Evolutionary conservation across 116 monocot species (phyloP).

Genomic region (Posidonia oceanica): DNA sequence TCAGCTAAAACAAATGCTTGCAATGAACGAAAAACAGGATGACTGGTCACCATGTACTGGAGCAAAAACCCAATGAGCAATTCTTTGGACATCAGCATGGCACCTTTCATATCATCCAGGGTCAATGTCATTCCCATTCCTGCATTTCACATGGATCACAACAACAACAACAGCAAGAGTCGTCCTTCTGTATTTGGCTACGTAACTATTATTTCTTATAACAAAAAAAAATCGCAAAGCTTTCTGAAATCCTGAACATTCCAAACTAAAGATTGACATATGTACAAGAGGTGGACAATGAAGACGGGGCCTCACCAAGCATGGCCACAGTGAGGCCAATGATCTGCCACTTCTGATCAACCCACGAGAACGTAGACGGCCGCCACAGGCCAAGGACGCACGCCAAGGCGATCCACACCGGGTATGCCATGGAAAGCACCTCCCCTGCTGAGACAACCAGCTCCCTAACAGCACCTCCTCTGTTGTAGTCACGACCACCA

Average conservation of each 20-base stretch:
- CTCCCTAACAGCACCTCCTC: neutral
- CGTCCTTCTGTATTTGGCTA: no score
- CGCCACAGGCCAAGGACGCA: slow-evolving; percentile 17
- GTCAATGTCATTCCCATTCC: slow-evolving; percentile 43
- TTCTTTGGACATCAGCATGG: slow-evolving; percentile 34
- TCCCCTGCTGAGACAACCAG: slow-evolving; percentile 11
- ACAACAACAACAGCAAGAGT: neutral
- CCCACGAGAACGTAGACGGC: slow-evolving; percentile 21
- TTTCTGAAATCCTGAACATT: no score
- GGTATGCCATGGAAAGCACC: slow-evolving; percentile 23
- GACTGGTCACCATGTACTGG: slow-evolving; percentile 27
- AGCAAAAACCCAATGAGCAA: slow-evolving; percentile 30
- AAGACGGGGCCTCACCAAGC: slow-evolving; percentile 16
- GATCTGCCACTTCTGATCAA: slow-evolving; percentile 25
- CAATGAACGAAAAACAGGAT: neutral
- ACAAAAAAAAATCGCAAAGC: neutral
- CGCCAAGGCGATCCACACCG: slow-evolving; percentile 29
- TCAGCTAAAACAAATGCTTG: no score
- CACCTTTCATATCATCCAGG: slow-evolving; percentile 25
- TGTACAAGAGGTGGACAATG: neutral
- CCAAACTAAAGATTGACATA: no score
- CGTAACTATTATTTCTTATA: neutral
- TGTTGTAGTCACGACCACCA: neutral
- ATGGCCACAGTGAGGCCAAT: slow-evolving; percentile 26
- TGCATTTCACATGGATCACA: neutral